Evolutionary conservation across 352 stramenopile genomes (phyloP), one percentile per base, ranked within the genome.

Genomic region (Peronospora belbahrii): DNA sequence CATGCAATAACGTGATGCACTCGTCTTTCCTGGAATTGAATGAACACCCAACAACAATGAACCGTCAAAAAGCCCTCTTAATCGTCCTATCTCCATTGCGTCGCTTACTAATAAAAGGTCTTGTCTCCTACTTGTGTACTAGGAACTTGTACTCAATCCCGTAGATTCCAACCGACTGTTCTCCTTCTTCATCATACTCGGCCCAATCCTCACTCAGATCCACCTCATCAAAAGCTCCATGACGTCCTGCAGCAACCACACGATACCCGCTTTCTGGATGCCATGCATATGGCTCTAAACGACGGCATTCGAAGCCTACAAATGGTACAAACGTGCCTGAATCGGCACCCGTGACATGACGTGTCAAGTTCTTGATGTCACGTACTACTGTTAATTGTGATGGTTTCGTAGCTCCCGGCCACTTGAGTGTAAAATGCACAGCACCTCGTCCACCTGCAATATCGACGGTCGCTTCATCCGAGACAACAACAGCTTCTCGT

Each of bases 311-410:
- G 50, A 94, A 94, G 41, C 71, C 80, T 18, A 91, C 82, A 23
- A 94, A 69, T 7, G 82, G 82, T n/a, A 91, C 77, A 28, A 60
- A 92, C 47, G 78, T 63, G 20, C 75, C 79, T 25, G 72, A 87
- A 56, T 90, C 80, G 1, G 76, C 61, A 7, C 33, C 70, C 7
- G 52, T 64, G 17, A 93, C 47, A 1, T 52, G 57, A 19, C 78
- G 74, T 50, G 77, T 89, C 48, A 89, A 70, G 46, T 89, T 91
- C 65, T 93, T 94, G n/a, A 90, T 61, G 55, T 91, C 78, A 23
- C 78, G 76, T 39, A 92, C 66, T 24, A 94, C 78, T 33, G 76
- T 89, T 50, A 94, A 65, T 56, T 89, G 74, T 52, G 72, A 67
- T 27, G 81, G 62, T 48, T 91, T 91, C 45, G 74, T 88, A 17